Conservation (phyloP, 2,329 filamentous ascomycete species). For the Hypoxylon sp. region DNA sequence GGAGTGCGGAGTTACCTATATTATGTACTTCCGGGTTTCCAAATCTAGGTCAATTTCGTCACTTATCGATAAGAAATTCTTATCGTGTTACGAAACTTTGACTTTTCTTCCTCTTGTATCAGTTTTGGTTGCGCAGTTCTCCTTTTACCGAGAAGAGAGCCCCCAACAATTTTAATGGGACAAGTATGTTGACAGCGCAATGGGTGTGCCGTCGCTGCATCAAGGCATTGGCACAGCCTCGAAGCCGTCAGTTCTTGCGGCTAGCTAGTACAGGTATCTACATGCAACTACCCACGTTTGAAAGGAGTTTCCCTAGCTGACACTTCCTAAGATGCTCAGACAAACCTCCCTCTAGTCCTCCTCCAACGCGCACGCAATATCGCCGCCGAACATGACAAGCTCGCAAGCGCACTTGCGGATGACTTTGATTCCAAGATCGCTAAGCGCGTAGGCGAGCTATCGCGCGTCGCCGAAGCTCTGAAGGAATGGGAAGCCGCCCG, state of each 20-base stretch:
- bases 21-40: too few species aligned
- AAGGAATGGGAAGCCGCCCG: slow-evolving; percentile 71
- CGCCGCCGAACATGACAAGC: slow-evolving; percentile 69
- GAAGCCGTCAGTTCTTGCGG: slow-evolving; percentile 55
- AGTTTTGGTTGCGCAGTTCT: not conserved
- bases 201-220: slow-evolving; percentile 69
- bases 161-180: slow-evolving; percentile 30
- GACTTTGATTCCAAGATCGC: slow-evolving; percentile 71
- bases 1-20: too few species aligned
- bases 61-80: slow-evolving; percentile 13
- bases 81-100: not conserved
- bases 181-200: slow-evolving; percentile 58
- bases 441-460: slow-evolving; percentile 73
- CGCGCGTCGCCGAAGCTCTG: slow-evolving; percentile 69
- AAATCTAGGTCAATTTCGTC: too few species aligned
- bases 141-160: not conserved
- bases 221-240: slow-evolving; percentile 55
- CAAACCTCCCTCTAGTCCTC: slow-evolving; percentile 66
- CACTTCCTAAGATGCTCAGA: slow-evolving; percentile 48
- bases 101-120: not conserved
- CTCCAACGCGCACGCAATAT: slow-evolving; percentile 72
- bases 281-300: slow-evolving; percentile 18
- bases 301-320: slow-evolving; percentile 29
- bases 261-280: slow-evolving; percentile 62
- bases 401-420: slow-evolving; percentile 66